A percentile compares a stretch with the other conserved stretches of the same genome.
Conservation (phyloP, 139 green algal genomes). For the Chara braunii region DNA sequence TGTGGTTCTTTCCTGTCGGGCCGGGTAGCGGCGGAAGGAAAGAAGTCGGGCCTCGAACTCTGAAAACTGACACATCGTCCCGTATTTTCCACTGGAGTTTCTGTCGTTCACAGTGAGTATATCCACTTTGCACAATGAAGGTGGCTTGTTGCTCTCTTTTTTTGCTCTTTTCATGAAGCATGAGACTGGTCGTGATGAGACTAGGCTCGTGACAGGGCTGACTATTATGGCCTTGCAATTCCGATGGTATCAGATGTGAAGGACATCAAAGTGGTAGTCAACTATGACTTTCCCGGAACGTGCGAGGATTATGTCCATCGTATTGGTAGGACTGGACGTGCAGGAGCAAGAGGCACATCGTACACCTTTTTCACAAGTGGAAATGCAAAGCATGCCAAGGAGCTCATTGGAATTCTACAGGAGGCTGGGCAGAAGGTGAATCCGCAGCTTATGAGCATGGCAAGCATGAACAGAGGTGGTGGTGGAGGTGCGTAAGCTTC, state of each 20-base stretch:
- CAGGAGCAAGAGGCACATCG: conserved; percentile 69
- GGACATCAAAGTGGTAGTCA: conserved; percentile 49
- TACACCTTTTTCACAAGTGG: conserved; percentile 42
- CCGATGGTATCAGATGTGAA: conserved; percentile 45
- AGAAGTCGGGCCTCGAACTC: too few relatives aligned
- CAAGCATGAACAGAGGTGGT: conserved; percentile 9
- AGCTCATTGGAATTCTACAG: conserved; percentile 27
- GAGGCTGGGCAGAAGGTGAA: conserved; percentile 28
- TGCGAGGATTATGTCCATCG: conserved; percentile 88
- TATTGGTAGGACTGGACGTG: conserved; percentile 79
- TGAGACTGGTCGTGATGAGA: too few relatives aligned
- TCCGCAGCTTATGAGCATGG: conserved; percentile 21
- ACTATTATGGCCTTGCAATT: too few relatives aligned
- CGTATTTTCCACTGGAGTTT: too few relatives aligned
- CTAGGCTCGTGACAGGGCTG: too few relatives aligned
- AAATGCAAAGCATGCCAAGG: conserved; percentile 35
- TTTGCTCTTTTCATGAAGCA: too few relatives aligned
- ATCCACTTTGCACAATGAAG: too few relatives aligned
- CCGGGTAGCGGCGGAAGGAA: too few relatives aligned
- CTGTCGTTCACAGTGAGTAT: too few relatives aligned
- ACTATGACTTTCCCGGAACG: conserved; percentile 55
- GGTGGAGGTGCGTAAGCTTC: conserved; percentile 21
- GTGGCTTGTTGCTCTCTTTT: too few relatives aligned
- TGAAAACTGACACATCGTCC: too few relatives aligned
- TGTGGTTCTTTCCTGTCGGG: too few relatives aligned